Base-by-base conservation (phyloP, 208 protist species). In the Giardia muris region DNA sequence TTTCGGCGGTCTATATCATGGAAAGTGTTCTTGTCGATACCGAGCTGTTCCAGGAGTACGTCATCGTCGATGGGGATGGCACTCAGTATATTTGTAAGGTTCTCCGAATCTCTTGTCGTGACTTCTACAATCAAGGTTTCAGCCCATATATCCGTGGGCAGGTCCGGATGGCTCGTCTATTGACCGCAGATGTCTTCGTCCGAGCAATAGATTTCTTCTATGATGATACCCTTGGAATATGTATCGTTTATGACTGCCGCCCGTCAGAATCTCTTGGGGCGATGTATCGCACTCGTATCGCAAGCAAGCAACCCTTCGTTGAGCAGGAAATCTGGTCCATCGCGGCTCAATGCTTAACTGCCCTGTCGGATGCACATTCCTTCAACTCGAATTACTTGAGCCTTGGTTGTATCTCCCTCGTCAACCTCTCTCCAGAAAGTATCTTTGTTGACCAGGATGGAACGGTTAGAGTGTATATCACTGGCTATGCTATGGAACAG, bases 281-380 rank as follows among this genome's bases (percentile, higher is more conserved):
- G 10, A 10, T 76, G 57, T 76, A 30, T 76, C 19, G 30, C 19
- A 10, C 10, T 39, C 57, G 57, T 30, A 39, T 76, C 30, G 19
- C 10, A 76, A 10, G 30, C 30, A 76, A 76, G 19, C 57, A 76
- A 10, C 10, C 57, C 19, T 76, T 76, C 30, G 19, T 76, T 76
- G 57, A 76, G 57, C 57, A 76, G 57, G 57, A 76, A 30, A 76
- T 76, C 30, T 76, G 57, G 57, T 76, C 57, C 57, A 76, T 76
- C 30, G 30, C 30, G 57, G 57, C 57, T 10, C 57, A 76, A 30
- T 10, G 10, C 30, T 30, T 76, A 39, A 30, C 30, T 30, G 57
- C 57, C 30, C 19, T 76, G 10, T 10, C 57, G 10, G 30, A 76
- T 39, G 57, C 57, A 76, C 57, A 76, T 30, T 39, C 19, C 57